Evolutionary conservation across 306 rosid species (phyloP), one percentile per base, ranked within the genome.

Genomic region (Alnus rubra): DNA sequence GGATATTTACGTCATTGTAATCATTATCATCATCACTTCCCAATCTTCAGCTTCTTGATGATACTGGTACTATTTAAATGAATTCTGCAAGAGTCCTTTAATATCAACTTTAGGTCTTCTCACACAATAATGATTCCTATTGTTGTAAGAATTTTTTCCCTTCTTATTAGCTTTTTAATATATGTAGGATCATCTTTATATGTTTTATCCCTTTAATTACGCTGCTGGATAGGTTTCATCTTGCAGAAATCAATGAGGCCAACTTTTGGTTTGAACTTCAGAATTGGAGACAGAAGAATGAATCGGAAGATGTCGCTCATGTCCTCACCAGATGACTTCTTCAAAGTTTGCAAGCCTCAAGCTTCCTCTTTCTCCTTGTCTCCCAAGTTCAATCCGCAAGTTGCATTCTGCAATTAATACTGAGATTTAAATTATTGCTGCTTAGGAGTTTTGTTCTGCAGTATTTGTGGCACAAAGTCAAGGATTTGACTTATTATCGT

Each of bases 181-280:
- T 74, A 18, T 74, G 55, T 63, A 49, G n/a, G 37, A 62, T 33
- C 7, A 64, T 73, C 49, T 76, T 42, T 54, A 47, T 71, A 51
- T 31, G 10, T 44, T 31, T 23, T 42, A 16, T 64, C 39, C 64
- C 76, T 52, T 69, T 47, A 64, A 58, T 74, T 73, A 87, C 39
- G 70, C 48, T 65, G 71, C 42, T 76, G 73, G 67, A 74, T 69
- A 45, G 52, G 55, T 58, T 67, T 81, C 72, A 54, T 80, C 74
- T 78, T 81, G 85, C 86, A 75, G 83, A 85, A 85, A 71, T 82
- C 76, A 80, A 82, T 70, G 75, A 53, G 42, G 51, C 37, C 55
- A 42, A 37, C 45, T 79, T 35, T 28, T 28, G 39, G 69, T 78
- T 56, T 62, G 53, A 79, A 51, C 72, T 52, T 52, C 54, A 60